A percentile compares a stretch with the other conserved stretches of the same genome.
phyloP scores from a whole-genome alignment of 768 basidiomycete species.

The Termitomyces sp. region DNA sequence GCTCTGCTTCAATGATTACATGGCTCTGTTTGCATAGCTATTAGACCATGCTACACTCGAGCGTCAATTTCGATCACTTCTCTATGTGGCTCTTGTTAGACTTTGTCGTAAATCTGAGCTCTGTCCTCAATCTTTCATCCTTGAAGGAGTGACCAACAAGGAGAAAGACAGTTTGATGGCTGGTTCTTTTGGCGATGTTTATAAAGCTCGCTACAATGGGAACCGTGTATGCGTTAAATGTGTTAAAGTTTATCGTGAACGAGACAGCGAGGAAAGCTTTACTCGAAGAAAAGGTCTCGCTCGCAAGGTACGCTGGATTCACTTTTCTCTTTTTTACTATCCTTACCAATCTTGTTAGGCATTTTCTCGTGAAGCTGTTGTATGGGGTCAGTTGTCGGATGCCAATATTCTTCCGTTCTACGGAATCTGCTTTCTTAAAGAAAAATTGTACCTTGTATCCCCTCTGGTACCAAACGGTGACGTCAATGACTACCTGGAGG shows the following conservation, averaged over 20 bases:
- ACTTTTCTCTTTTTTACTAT: background rate
- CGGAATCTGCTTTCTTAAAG: slow-evolving; percentile 15
- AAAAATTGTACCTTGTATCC: slow-evolving; percentile 27
- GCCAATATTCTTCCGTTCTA: slow-evolving; percentile 1
- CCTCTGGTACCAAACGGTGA: slow-evolving; percentile 32
- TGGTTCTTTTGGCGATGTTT: slow-evolving; percentile 23
- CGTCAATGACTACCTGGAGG: slow-evolving; percentile 17
- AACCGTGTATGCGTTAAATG: slow-evolving; percentile 17
- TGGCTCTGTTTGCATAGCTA: slow-evolving; percentile 6
- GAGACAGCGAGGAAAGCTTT: background rate
- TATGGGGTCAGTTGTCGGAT: background rate
- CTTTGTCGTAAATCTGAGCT: slow-evolving; percentile 20
- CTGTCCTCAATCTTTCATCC: slow-evolving; percentile 20
- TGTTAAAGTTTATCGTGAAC: background rate
- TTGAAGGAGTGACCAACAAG: slow-evolving; percentile 1
- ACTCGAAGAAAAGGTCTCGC: slow-evolving; percentile 9
- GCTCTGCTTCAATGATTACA: background rate
- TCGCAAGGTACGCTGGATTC: slow-evolving; percentile 14
- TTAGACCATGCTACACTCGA: slow-evolving; percentile 13
- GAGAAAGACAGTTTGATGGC: background rate
- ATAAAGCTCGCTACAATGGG: slow-evolving; percentile 13
- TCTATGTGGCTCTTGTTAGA: slow-evolving; percentile 16
- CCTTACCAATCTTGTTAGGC: slow-evolving; percentile 15
- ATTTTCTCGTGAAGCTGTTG: background rate
- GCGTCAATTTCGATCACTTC: slow-evolving; percentile 1